Evolutionary conservation across 1,284 basidiomycete species (phyloP).

Genomic region (Ustilago shanxiensis): DNA sequence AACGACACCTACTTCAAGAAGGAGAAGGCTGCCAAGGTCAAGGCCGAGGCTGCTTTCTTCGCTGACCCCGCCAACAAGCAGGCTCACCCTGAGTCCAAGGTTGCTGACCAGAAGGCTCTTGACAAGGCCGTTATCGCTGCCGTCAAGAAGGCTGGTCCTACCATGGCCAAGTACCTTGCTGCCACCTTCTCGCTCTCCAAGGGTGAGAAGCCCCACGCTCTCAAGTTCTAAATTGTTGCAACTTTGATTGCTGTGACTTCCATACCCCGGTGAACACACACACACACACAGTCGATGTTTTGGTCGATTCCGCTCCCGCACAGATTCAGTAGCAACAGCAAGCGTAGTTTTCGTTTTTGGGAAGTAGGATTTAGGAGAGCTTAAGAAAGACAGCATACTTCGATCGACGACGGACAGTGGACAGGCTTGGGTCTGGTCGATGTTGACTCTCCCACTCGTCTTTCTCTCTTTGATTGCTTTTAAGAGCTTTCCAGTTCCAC

Average conservation of each 20-base stretch:
- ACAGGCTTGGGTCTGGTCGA: slow-evolving; percentile 8
- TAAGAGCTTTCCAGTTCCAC: background rate
- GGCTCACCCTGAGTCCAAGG: slow-evolving; percentile 87
- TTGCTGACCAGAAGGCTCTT: slow-evolving; percentile 89
- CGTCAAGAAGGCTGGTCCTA: slow-evolving; percentile 88
- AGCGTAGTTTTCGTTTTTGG: background rate
- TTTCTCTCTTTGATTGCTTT: background rate
- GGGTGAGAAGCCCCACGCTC: slow-evolving; percentile 87
- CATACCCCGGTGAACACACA: slow-evolving; percentile 9
- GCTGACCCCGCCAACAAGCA: slow-evolving; percentile 94
- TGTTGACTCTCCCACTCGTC: slow-evolving; percentile 4
- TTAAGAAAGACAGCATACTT: background rate
- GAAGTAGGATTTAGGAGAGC: too few species aligned
- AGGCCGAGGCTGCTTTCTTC: slow-evolving; percentile 96
- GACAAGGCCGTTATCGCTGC: slow-evolving; percentile 87
- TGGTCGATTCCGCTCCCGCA: too few species aligned
- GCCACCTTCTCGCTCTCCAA: slow-evolving; percentile 94
- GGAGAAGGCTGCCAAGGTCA: slow-evolving; percentile 78
- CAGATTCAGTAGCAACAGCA: background rate
- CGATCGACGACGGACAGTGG: background rate
- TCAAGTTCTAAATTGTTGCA: slow-evolving; percentile 78
- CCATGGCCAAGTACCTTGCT: slow-evolving; percentile 93
- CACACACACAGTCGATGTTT: background rate
- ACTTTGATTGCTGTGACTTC: slow-evolving; percentile 7
- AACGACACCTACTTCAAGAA: slow-evolving; percentile 89